Evolutionary conservation across 495 filamentous ascomycete genomes (phyloP).

Genomic region (Trichocladium uniseriatum): DNA sequence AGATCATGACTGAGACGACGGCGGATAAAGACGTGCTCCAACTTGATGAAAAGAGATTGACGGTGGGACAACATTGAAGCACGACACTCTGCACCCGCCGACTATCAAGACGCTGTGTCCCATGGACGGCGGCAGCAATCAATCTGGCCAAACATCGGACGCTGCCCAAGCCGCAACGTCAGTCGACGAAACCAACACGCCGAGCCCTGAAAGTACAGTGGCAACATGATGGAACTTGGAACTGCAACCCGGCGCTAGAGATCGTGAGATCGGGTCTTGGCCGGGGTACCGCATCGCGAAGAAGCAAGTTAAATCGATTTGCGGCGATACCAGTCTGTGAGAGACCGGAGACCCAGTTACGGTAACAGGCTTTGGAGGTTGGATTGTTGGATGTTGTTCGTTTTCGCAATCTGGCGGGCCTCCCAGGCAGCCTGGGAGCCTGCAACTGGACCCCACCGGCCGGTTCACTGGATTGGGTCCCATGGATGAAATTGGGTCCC

Average conservation of each 20-base stretch:
- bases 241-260: no score
- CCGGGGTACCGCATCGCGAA: not conserved
- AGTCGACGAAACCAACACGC: no score
- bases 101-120: slow-evolving; percentile 14
- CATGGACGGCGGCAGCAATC: slow-evolving; percentile 17
- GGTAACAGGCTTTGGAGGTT: not conserved
- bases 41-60: slow-evolving; percentile 21
- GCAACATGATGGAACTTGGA: no score
- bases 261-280: no score
- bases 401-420: slow-evolving; percentile 1
- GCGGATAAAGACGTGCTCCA: slow-evolving; percentile 15
- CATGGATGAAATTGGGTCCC: slow-evolving; percentile 28
- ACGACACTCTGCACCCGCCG: not conserved
- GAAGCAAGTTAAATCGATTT: not conserved
- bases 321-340: no score
- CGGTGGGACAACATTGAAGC: slow-evolving; percentile 8
- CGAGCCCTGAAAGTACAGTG: not conserved
- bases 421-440: no score
- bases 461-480: slow-evolving; percentile 18
- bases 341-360: not conserved
- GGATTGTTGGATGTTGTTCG: not conserved
- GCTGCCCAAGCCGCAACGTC: no score
- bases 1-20: slow-evolving; percentile 10
- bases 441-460: slow-evolving; percentile 1
- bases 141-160: slow-evolving; percentile 4